phyloP scores from a whole-genome alignment of 2,329 filamentous ascomycete species.

The Fusarium sororula region DNA sequence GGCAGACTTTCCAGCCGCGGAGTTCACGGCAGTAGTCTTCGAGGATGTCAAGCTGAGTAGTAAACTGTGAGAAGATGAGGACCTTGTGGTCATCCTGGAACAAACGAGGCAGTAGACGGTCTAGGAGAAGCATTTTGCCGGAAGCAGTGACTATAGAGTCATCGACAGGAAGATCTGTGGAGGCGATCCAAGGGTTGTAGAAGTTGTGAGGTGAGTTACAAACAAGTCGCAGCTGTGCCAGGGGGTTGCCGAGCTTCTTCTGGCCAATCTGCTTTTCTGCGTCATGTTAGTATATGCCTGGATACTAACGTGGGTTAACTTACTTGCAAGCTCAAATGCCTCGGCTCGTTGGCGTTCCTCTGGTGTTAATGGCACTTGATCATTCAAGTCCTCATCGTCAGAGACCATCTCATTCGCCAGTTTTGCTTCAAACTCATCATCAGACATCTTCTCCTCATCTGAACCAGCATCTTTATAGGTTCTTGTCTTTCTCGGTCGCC shows the following conservation, averaged over 20 bases:
- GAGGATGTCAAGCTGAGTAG: constrained; percentile 89
- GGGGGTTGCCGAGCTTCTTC: constrained; percentile 92
- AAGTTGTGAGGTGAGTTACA: constrained; percentile 98
- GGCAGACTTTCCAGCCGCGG: constrained; percentile 81
- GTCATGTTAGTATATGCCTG: constrained; percentile 36
- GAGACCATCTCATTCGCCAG: constrained; percentile 69
- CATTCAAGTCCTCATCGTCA: constrained; percentile 49
- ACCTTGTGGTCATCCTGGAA: constrained; percentile 85
- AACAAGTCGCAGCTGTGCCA: constrained; percentile 90
- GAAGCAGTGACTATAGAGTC: constrained; percentile 86
- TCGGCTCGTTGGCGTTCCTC: constrained; percentile 73
- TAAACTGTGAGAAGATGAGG: constrained; percentile 96
- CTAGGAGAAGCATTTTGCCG: constrained; percentile 95
- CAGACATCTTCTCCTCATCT: constrained; percentile 73
- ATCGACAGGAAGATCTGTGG: constrained; percentile 70
- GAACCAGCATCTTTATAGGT: constrained; percentile 65
- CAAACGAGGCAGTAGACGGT: constrained; percentile 81
- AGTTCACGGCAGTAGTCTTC: constrained; percentile 84
- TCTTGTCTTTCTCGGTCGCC: constrained; percentile 59
- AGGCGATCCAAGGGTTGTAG: constrained; percentile 84
- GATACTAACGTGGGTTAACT: constrained; percentile 42
- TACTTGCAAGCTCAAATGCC: constrained; percentile 80
- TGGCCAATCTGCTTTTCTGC: constrained; percentile 82
- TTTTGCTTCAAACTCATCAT: constrained; percentile 84
- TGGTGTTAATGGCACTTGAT: constrained; percentile 48